A percentile compares a stretch with the other conserved stretches of the same genome.
These are phyloP conservation scores for Uronychia setigera DNA, from an alignment of 73 alveolate species.

Conservation along the genomic window DNA sequence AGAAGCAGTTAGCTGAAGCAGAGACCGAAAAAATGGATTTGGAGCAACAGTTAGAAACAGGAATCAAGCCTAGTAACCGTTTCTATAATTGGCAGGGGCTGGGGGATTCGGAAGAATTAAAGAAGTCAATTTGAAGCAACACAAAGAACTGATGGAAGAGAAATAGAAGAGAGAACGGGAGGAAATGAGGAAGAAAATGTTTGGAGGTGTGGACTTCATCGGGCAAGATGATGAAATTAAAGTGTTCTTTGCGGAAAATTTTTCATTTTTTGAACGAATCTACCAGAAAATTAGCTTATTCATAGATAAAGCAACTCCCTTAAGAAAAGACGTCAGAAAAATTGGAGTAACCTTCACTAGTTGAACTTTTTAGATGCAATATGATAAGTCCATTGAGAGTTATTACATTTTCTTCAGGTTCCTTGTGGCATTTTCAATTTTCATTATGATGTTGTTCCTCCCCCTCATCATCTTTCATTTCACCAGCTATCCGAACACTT, in stretches of 20 bases:
- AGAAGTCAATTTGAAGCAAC: slow-evolving; percentile 45
- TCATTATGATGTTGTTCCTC: slow-evolving; percentile 2
- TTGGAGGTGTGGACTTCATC: slow-evolving; percentile 53
- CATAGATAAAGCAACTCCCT: slow-evolving; percentile 23
- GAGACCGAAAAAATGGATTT: slow-evolving; percentile 56
- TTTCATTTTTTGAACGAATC: neutral
- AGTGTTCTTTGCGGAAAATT: neutral
- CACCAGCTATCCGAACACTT: neutral
- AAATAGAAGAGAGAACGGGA: slow-evolving; percentile 60
- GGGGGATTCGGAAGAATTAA: slow-evolving; percentile 8
- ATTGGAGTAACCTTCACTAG: slow-evolving; percentile 22
- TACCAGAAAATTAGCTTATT: neutral
- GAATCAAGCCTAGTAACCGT: slow-evolving; percentile 44
- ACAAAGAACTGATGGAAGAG: slow-evolving; percentile 63
- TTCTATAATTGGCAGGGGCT: neutral
- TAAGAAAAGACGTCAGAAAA: slow-evolving; percentile 17
- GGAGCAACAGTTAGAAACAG: slow-evolving; percentile 62
- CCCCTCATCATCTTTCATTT: slow-evolving; percentile 28
- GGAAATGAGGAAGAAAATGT: slow-evolving; percentile 58
- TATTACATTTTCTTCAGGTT: slow-evolving; percentile 21
- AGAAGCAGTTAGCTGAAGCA: slow-evolving; percentile 47
- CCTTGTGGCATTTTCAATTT: slow-evolving; percentile 18
- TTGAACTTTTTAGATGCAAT: slow-evolving; percentile 2
- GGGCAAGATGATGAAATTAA: slow-evolving; percentile 37
- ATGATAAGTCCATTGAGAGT: slow-evolving; percentile 24